Base-by-base conservation (phyloP, 805 yeast species). In the Torulaspora microellipsoides region DNA sequence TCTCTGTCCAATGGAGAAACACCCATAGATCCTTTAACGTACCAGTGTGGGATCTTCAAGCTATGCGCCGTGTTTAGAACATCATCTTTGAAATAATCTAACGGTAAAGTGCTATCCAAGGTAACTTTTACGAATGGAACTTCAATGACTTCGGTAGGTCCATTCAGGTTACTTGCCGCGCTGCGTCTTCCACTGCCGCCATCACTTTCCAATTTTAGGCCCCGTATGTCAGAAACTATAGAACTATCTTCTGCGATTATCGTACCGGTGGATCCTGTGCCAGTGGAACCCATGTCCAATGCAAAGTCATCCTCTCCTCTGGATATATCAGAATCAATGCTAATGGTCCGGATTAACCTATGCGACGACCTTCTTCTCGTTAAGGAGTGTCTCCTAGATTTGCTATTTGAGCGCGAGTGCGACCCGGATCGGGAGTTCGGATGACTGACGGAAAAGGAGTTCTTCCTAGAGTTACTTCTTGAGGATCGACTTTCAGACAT, bases 21-120 rank as follows among this genome's bases (percentile, higher is more conserved):
- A 14, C 35, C 38, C 13, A 51, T 37, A 17, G 54, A 52, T 27
- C 81, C 73, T 48, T 72, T 72, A 1, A 47, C 48, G 54, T 81
- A 78, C 99, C 99, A 93, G 62, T 84, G 83, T 28, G 87, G 76
- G 34, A 93, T 79, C 43, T 73, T 73, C 45, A 93, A 66, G 8
- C 74, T 70, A 52, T 82, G 81, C 28, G 83, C 61, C 30, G 86
- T 70, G 1, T 81, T 75, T 27, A 88, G 60, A 33, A 91, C 69
- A 60, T 90, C 96, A 48, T 83, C 85, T 58, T 85, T 84, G 65
- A 91, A 83, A 62, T 87, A 90, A 54, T 83, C 91, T n/a, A 70
- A 55, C 0, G 97, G 97, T 45, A 90, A 70, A 1, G 84, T 66
- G 56, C 85, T 81, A 62, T 90, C 96, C 37, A 90, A 66, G 2